Percentiles rank a stretch among this genome's conserved stretches.
Evolutionary conservation across 2,329 filamentous ascomycete genomes (phyloP).

Genomic region (Phialocephala subalpina): DNA sequence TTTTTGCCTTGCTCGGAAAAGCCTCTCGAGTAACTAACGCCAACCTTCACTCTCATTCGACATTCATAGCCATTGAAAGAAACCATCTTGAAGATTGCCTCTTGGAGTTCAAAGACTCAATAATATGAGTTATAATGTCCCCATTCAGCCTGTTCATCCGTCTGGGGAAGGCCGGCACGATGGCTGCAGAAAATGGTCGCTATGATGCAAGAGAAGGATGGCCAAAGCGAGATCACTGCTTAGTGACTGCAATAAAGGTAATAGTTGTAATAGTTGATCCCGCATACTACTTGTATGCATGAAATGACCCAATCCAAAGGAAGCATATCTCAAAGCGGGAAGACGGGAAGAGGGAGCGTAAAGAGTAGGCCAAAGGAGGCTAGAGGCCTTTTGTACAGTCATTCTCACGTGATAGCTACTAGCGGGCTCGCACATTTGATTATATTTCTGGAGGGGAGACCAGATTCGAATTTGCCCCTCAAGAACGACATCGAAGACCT

Average conservation of each 20-base stretch:
- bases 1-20: constrained; percentile 14
- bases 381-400: background rate
- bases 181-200: constrained; percentile 20
- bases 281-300: constrained; percentile 29
- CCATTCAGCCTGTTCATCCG: constrained; percentile 29
- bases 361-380: background rate
- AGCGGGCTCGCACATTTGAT: background rate
- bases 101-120: constrained; percentile 12
- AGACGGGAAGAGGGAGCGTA: constrained; percentile 3
- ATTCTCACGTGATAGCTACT: background rate
- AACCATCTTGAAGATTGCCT: background rate
- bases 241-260: constrained; percentile 21
- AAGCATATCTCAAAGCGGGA: constrained; percentile 4
- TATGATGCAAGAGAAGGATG: constrained; percentile 18
- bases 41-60: background rate
- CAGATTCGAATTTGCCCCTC: constrained; percentile 3
- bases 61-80: background rate
- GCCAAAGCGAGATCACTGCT: constrained; percentile 26
- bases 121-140: constrained; percentile 28
- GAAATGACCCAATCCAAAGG: constrained; percentile 10
- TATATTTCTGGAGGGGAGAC: background rate
- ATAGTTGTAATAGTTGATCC: constrained; percentile 20
- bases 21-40: background rate
- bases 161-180: constrained; percentile 9
- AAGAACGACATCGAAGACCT: constrained; percentile 2